Conservation (phyloP, 179 eudicot genomes). For the Beta macrorhiza region DNA sequence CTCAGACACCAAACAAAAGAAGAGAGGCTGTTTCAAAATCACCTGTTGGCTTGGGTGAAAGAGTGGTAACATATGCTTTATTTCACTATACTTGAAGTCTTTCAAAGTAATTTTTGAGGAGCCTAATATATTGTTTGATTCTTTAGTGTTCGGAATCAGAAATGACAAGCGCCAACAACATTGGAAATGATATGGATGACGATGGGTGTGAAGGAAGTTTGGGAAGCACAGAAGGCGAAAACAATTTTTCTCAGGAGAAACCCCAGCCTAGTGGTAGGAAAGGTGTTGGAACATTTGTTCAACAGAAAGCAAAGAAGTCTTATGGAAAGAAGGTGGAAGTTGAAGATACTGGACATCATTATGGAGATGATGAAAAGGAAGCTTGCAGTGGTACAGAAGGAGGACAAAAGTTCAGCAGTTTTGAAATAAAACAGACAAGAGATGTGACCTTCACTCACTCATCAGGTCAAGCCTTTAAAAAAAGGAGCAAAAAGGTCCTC, state of each 20-base stretch:
- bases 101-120: constrained; percentile 3
- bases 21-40: constrained; percentile 40
- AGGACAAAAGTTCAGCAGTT: constrained; percentile 54
- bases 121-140: constrained; percentile 25
- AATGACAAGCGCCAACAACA: constrained; percentile 52
- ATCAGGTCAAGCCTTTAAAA: constrained; percentile 59
- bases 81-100: not conserved
- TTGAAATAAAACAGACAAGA: constrained; percentile 44
- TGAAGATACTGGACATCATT: constrained; percentile 41
- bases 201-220: constrained; percentile 73
- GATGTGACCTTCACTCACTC: constrained; percentile 45
- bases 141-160: constrained; percentile 58
- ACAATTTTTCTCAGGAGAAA: constrained; percentile 48
- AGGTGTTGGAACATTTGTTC: constrained; percentile 32
- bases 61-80: constrained; percentile 45
- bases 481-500: constrained; percentile 75
- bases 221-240: constrained; percentile 78
- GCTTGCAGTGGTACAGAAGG: constrained; percentile 95
- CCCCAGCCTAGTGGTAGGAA: constrained; percentile 35
- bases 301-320: constrained; percentile 47
- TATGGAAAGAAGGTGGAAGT: constrained; percentile 49
- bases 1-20: constrained; percentile 65
- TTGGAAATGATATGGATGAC: constrained; percentile 59
- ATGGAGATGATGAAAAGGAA: constrained; percentile 74
- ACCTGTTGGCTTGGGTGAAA: constrained; percentile 43